phyloP scores from a whole-genome alignment of 768 basidiomycete species.

The Wakefieldia striispora region DNA sequence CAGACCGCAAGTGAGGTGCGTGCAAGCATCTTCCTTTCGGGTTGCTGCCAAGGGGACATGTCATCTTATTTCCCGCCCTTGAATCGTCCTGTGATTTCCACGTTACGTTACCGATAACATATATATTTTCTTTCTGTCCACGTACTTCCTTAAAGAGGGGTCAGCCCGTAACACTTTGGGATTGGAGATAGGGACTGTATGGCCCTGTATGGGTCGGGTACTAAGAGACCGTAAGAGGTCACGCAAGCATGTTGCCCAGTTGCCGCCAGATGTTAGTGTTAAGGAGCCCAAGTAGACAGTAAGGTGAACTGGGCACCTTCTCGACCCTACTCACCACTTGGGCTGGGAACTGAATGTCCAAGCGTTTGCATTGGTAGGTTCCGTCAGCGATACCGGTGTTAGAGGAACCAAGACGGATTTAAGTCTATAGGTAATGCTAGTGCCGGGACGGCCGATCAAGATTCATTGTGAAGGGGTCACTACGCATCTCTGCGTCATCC shows the following conservation, averaged over 20 bases:
- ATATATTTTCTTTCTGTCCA: constrained; percentile 13
- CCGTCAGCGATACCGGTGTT: not conserved
- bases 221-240: constrained; percentile 12
- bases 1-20: constrained; percentile 18
- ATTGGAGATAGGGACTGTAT: constrained; percentile 20
- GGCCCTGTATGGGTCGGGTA: constrained; percentile 1
- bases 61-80: constrained; percentile 21
- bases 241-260: constrained; percentile 1
- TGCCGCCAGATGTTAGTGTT: too few species aligned
- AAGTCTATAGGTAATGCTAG: not conserved
- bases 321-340: not conserved
- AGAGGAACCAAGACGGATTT: not conserved
- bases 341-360: not conserved
- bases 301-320: not conserved
- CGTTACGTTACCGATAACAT: constrained; percentile 23
- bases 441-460: constrained; percentile 8
- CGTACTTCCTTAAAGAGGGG: constrained; percentile 15
- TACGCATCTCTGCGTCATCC: not conserved
- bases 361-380: not conserved
- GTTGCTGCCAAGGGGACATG: constrained; percentile 5
- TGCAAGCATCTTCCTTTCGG: constrained; percentile 12
- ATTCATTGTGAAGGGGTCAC: constrained; percentile 4
- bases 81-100: constrained; percentile 17
- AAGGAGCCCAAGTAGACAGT: not conserved
- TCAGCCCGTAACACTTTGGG: constrained; percentile 6